Conservation (phyloP, 345 rosid species). For the Eutrema yunnanense region DNA sequence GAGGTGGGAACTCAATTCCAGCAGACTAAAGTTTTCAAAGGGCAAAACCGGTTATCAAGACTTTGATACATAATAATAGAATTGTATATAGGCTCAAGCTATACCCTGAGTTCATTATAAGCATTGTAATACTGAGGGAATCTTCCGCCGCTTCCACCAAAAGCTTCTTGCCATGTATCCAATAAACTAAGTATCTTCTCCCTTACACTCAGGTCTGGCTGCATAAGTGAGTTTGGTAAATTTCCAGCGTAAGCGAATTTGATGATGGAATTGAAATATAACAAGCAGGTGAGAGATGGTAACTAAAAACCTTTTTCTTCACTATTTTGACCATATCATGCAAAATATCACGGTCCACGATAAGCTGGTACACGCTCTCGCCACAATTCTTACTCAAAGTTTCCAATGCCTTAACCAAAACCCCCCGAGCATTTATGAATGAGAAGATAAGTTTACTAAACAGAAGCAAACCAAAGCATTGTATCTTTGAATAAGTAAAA, state of each 20-base stretch:
- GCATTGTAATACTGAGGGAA: conserved; percentile 86
- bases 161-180: conserved; percentile 61
- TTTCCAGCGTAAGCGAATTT: not conserved
- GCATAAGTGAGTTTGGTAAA: conserved; percentile 30
- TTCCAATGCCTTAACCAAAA: conserved; percentile 67
- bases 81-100: not conserved
- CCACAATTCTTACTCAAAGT: conserved; percentile 94
- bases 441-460: not conserved
- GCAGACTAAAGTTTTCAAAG: conserved; percentile 43
- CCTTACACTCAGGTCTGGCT: conserved; percentile 91
- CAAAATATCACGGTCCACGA: conserved; percentile 83
- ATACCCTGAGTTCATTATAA: conserved; percentile 84
- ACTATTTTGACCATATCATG: conserved; percentile 97
- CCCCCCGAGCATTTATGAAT: not conserved
- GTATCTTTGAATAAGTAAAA: not conserved
- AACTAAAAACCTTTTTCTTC: conserved; percentile 77
- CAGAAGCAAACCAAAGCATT: not conserved
- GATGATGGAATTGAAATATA: not conserved
- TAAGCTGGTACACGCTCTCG: conserved; percentile 76
- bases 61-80: not conserved
- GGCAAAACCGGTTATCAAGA: not conserved
- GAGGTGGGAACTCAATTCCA: conserved; percentile 91
- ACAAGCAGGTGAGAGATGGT: not conserved
- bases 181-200: conserved; percentile 77
- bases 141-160: conserved; percentile 74